Conservation (phyloP, 2,329 filamentous ascomycete species). For the Fusarium nelsonii region DNA sequence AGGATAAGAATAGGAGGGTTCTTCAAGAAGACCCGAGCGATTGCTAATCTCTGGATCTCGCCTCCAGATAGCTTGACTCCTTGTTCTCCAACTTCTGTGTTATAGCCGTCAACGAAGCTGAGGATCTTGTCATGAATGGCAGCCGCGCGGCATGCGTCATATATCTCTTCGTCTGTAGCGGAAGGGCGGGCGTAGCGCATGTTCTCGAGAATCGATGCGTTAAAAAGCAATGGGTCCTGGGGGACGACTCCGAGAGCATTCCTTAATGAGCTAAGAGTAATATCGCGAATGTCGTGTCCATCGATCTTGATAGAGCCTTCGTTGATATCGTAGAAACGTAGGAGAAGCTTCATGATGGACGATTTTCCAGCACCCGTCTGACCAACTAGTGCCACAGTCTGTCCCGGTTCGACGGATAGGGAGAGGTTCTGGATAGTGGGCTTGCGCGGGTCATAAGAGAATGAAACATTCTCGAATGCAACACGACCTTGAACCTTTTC, state of each 20-base stretch:
- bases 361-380: slow-evolving; percentile 74
- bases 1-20: slow-evolving; percentile 72
- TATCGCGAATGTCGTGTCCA: slow-evolving; percentile 69
- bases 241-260: slow-evolving; percentile 72
- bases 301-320: slow-evolving; percentile 68
- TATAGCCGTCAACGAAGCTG: slow-evolving; percentile 65
- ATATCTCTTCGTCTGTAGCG: slow-evolving; percentile 71
- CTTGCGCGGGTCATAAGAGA: slow-evolving; percentile 67
- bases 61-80: slow-evolving; percentile 69
- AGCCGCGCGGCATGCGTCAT: slow-evolving; percentile 70
- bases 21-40: slow-evolving; percentile 66
- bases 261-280: slow-evolving; percentile 69
- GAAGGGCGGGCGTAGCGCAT: slow-evolving; percentile 71
- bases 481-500: slow-evolving; percentile 61
- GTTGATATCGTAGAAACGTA: slow-evolving; percentile 70
- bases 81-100: slow-evolving; percentile 65
- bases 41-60: slow-evolving; percentile 67
- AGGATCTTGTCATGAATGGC: slow-evolving; percentile 74
- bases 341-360: slow-evolving; percentile 70
- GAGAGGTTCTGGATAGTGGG: slow-evolving; percentile 62
- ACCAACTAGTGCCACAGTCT: slow-evolving; percentile 71
- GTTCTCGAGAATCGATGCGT: slow-evolving; percentile 73
- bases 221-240: slow-evolving; percentile 74
- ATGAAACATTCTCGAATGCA: slow-evolving; percentile 66
- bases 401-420: slow-evolving; percentile 63